Evolutionary conservation across 2,329 filamentous ascomycete genomes (phyloP), one percentile per base, ranked within the genome.

Genomic region (Colletotrichum australisinense): DNA sequence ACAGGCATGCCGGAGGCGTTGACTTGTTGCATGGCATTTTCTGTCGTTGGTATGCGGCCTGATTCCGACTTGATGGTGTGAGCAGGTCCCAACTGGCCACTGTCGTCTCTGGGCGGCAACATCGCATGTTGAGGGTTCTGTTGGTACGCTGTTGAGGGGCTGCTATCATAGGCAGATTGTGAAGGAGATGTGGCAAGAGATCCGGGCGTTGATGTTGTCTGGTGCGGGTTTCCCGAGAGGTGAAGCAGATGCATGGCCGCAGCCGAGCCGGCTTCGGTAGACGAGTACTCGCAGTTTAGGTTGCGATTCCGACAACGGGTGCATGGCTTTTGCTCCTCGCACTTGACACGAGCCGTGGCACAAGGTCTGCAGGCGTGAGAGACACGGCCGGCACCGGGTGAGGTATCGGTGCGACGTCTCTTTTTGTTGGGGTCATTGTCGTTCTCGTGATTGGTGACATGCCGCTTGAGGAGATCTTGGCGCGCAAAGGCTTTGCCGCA

Each of bases 321-420:
- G 76, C 88, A 90, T 38, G 88, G 88, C 78, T 90, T 89, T 26
- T 81, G 77, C 69, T 90, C 88, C 73, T 89, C 87, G 73, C 88
- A 90, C 75, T 89, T 89, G 57, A 90, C 86, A 24, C 88, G 83
- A 12, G 88, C 87, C 22, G 83, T 78, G 4, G 88, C 87, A 74
- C 88, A 90, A 11, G 86, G 80, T 28, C 84, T 84, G 75, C 88
- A 90, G 16, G 88, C 88, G 75, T 89, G 87, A 11, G 85, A 86
- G 12, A 90, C 88, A 14, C 88, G 86, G 24, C 86, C 84, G 2
- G 85, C 82, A 19, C 82, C 84, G 3, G 85, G 84, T 1, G 85
- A 85, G 1, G 85, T 79, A 56, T 83, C 83, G 63, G 84, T 84
- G 14, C 86, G 84, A 46, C 87, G 83, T 42, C 86, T 81, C 76